These are phyloP conservation scores for Starmerella asiatica DNA, from an alignment of 805 yeast species.

Conservation along the genomic window DNA sequence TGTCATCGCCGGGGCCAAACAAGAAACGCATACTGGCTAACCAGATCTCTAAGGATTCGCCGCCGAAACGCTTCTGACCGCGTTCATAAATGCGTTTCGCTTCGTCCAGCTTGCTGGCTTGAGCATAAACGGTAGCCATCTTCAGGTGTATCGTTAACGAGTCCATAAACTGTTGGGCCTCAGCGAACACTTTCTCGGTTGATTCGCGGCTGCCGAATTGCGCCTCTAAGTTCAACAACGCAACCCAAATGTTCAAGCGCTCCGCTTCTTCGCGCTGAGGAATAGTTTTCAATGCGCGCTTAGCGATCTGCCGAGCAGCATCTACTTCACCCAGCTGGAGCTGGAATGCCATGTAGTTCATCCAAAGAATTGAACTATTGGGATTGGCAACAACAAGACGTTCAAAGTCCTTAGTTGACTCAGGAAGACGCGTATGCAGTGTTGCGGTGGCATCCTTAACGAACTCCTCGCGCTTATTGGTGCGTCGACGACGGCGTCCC, in stretches of 20 bases:
- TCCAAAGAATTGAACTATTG: constrained; percentile 87
- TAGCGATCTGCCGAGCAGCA: constrained; percentile 85
- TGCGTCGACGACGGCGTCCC: constrained; percentile 33
- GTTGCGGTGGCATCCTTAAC: constrained; percentile 77
- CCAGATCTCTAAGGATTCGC: constrained; percentile 59
- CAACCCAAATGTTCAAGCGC: constrained; percentile 91
- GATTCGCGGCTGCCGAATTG: constrained; percentile 81
- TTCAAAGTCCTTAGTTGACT: constrained; percentile 84
- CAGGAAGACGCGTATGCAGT: constrained; percentile 73
- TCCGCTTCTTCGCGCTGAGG: constrained; percentile 85
- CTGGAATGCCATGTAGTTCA: constrained; percentile 97
- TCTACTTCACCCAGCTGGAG: constrained; percentile 87
- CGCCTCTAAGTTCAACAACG: constrained; percentile 82
- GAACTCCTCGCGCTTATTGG: constrained; percentile 30
- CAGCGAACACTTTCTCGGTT: constrained; percentile 64
- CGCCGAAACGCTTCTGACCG: constrained; percentile 70
- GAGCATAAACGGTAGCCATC: constrained; percentile 56
- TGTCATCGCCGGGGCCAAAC: constrained; percentile 36
- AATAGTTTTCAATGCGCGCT: constrained; percentile 82
- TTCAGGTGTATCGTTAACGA: constrained; percentile 67
- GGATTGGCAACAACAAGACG: constrained; percentile 85
- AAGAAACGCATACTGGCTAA: constrained; percentile 64
- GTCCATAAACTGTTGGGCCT: constrained; percentile 86
- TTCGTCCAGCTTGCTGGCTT: constrained; percentile 55
- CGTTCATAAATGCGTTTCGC: constrained; percentile 57